Evolutionary conservation across 441 rosid genomes (phyloP).

Genomic region (Macaranga tanarius): DNA sequence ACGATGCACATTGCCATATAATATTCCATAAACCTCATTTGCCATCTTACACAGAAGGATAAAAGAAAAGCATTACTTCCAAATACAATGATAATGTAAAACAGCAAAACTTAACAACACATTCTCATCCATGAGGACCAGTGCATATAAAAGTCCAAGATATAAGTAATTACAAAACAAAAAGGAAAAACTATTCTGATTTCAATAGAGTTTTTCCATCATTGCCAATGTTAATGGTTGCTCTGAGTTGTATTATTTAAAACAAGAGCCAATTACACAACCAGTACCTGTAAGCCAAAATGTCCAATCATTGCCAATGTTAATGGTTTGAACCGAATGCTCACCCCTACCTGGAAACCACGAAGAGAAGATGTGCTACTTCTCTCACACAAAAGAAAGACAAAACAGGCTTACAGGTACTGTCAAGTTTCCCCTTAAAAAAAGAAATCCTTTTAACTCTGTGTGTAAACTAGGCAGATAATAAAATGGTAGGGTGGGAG

Average conservation of each 20-base stretch:
- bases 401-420: no score
- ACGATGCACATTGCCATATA: conserved; percentile 54
- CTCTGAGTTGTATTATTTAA: neutral
- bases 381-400: no score
- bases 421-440: no score
- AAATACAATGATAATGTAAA: neutral
- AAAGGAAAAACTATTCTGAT: neutral
- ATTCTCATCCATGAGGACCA: neutral
- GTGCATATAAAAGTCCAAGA: neutral
- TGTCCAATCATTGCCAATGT: no score
- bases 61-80: conserved; percentile 26
- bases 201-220: neutral
- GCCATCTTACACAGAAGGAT: conserved; percentile 69
- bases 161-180: neutral
- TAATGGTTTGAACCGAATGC: no score
- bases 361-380: no score
- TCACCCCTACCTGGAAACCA: no score
- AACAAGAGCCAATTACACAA: neutral
- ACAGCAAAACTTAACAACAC: neutral
- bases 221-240: neutral
- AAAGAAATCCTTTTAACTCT: no score
- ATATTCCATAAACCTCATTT: conserved; percentile 55
- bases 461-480: no score
- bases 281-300: no score
- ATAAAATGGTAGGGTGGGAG: no score